Evolutionary conservation across 2,329 filamentous ascomycete species (phyloP).

Genomic region (Xylaria sp.): DNA sequence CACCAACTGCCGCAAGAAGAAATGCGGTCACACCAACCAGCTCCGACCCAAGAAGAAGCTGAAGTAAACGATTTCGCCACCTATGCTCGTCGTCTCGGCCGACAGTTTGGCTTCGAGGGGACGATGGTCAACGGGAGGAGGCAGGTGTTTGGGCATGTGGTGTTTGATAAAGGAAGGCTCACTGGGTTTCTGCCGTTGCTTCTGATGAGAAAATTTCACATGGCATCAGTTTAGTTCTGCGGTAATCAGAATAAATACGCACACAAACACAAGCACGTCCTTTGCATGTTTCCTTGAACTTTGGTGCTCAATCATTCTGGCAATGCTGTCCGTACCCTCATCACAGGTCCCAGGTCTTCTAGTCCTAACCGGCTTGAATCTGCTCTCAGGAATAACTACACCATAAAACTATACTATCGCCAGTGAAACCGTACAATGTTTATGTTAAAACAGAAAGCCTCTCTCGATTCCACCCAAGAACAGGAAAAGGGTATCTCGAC

Average conservation of each 20-base stretch:
- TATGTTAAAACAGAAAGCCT: too few species aligned
- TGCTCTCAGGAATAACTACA: background rate
- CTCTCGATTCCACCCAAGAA: slow-evolving; percentile 7
- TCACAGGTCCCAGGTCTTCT: background rate
- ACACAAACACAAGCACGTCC: slow-evolving; percentile 26
- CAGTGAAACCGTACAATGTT: too few species aligned
- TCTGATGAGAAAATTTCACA: slow-evolving; percentile 29
- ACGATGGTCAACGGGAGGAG: slow-evolving; percentile 21
- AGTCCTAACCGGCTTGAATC: background rate
- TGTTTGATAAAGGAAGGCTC: slow-evolving; percentile 36
- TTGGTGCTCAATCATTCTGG: background rate
- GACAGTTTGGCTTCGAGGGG: slow-evolving; percentile 23
- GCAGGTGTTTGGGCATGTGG: slow-evolving; percentile 34
- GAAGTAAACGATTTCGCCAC: slow-evolving; percentile 40
- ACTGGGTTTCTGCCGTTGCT: slow-evolving; percentile 34
- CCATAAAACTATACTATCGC: background rate
- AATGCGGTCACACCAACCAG: slow-evolving; percentile 99
- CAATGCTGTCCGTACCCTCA: background rate
- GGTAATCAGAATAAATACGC: slow-evolving; percentile 34
- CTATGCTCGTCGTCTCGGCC: slow-evolving; percentile 15
- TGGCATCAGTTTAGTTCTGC: slow-evolving; percentile 34
- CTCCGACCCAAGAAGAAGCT: slow-evolving; percentile 99
- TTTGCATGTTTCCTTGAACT: background rate
- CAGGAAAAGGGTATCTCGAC: slow-evolving; percentile 33
- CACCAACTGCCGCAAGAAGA: slow-evolving; percentile 99